Evolutionary conservation across 2,329 filamentous ascomycete genomes (phyloP), one percentile per base, ranked within the genome.

Genomic region (Zopfia rhizophila): DNA sequence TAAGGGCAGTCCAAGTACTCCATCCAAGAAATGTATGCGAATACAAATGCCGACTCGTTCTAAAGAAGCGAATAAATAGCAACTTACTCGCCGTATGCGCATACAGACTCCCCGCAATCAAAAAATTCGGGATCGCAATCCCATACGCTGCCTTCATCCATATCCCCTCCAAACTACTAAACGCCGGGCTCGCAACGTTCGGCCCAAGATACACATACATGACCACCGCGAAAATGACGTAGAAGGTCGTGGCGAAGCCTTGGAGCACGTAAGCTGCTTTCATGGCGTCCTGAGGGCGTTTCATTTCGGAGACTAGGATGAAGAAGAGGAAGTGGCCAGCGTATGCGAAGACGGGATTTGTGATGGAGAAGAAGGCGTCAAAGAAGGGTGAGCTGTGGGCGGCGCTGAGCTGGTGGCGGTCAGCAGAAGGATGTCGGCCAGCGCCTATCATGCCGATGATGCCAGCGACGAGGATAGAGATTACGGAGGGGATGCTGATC

Each of bases 271-370:
- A 80, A 0, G 78, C 78, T 0, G 80, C 75, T 44, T 79, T 78
- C 73, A 80, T 80, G 2, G 77, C 76, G 38, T 81, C 77, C 40
- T 73, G 69, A 4, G 79, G 79, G 28, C 69, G 66, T 48, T 73
- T 74, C 78, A 82, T 81, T 56, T 82, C 79, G 0, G 77, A 80
- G 27, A 81, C 77, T 23, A 81, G 69, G 33, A 79, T 74, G 63
- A 81, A 81, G 60, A 81, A 82, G 73, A 80, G 78, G 58, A 80
- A 80, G 45, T 81, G 78, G 4, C 78, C 78, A 0, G 78, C 78
- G 56, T 77, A 81, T 0, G 78, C 72, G 48, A 82, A 82, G 0
- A 81, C 78, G 1, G 79, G 78, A 52, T 82, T 81, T 10, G 76
- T 80, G 38, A 81, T 72, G 19, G 67, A 72, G 37, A 78, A 66